Base-by-base conservation (phyloP, 177 flowering plant species). In the Vitis hybrid region DNA sequence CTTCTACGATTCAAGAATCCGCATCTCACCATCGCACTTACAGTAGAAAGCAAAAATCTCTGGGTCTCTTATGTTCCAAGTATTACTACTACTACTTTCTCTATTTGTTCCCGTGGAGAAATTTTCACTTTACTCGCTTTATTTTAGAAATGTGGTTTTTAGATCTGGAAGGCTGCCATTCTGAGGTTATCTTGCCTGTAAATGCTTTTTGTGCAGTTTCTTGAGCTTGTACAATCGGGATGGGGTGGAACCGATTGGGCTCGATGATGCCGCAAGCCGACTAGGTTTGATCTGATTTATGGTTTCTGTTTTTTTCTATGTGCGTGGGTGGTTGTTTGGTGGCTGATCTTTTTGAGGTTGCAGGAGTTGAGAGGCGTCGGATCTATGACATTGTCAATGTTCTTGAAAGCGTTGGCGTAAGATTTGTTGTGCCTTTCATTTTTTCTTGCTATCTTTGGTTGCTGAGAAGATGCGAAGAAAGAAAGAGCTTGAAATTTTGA, bases 361-460 rank as follows among this genome's bases (percentile, higher is more conserved):
- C 78, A 95, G 99, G 98, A 2, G 99, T 95, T 26, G 97, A 96
- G 82, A 85, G 99, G 76, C 80, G 99, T 51, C 82, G 99, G 87
- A 93, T 96, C 77, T 96, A 96, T 39, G 99, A 96, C 61, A 92
- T 96, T 19, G 99, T 93, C 55, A 96, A 96, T 77, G 95, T 96
- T 1, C 72, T 96, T 71, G 99, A 96, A 71, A 90, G 99, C 65
- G 84, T 96, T 70, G 99, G 99, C 59, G 99, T 93, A 69, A 82
- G 88, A 52, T 48, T 68, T 66, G 68, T 64, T 1, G 3, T 7
- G 8, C 45, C 48, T 68, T 48, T 54, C 12, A 31, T 52, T n/a
- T 13, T 8, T 1, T 14, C 31, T 53, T 63, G 6, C 26, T 39
- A n/a, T 3, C 29, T 63, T 34, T 57, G 31, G 2, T 10, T 50